Conservation (phyloP, 1,284 basidiomycete genomes). For the Rhodotorula sp. region DNA sequence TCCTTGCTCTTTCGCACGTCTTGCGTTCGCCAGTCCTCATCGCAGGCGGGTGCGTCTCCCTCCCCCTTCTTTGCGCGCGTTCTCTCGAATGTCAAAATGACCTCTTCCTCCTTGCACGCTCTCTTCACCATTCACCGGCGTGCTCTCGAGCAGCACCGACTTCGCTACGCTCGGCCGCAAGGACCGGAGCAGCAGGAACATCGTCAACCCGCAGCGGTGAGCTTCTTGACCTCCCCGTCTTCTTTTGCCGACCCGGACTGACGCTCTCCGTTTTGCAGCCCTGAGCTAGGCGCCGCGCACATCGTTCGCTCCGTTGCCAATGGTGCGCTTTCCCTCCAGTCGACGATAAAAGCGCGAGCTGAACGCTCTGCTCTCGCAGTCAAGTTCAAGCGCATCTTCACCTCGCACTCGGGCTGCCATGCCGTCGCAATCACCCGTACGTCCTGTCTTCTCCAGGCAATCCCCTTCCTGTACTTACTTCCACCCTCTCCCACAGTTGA, state of each 20-base stretch:
- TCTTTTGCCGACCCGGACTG: conserved; percentile 5
- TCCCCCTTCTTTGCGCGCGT: background rate
- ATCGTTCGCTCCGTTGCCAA: conserved; percentile 85
- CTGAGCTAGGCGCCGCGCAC: conserved; percentile 80
- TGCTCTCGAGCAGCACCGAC: conserved; percentile 29
- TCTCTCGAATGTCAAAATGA: background rate
- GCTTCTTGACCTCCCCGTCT: background rate
- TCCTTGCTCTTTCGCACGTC: background rate
- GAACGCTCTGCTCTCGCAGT: conserved; percentile 12
- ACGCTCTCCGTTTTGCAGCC: conserved; percentile 50
- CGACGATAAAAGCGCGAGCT: background rate
- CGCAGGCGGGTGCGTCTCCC: conserved; percentile 36
- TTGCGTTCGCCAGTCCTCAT: conserved; percentile 27
- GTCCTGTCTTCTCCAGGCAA: background rate
- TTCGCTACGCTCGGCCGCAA: conserved; percentile 42
- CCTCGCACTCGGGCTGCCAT: conserved; percentile 71
- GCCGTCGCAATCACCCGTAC: conserved; percentile 68
- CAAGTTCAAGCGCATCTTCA: conserved; percentile 68
- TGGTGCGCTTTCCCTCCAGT: conserved; percentile 52
- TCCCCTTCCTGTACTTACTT: background rate
- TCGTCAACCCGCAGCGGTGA: conserved; percentile 19
- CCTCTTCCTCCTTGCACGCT: background rate
- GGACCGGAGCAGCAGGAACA: conserved; percentile 35
- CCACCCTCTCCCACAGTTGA: conserved; percentile 13
- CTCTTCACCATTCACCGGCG: background rate